Evolutionary conservation across 371 early-diverging fungal species (phyloP).

Genomic region (Lichtheimia corymbifera): DNA sequence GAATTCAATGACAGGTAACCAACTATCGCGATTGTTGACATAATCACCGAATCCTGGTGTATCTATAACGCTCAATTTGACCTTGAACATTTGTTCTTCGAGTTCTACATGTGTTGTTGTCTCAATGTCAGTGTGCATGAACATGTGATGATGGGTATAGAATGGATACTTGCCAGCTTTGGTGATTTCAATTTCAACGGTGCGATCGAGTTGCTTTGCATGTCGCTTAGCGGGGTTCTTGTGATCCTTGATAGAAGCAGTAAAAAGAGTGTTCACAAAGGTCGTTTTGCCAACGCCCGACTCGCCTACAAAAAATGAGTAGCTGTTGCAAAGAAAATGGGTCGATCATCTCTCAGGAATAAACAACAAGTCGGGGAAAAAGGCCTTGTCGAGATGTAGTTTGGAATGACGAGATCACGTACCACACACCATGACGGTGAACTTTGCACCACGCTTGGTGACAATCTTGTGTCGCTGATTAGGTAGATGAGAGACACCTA

Average conservation of each 20-base stretch:
- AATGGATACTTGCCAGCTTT: conserved; percentile 18
- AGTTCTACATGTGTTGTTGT: conserved; percentile 62
- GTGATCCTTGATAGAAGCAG: conserved; percentile 68
- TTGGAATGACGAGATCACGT: conserved; percentile 23
- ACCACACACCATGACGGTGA: conserved; percentile 97
- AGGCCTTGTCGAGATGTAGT: not conserved
- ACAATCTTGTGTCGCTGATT: conserved; percentile 97
- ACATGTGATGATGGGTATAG: too few relatives aligned
- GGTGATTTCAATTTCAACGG: conserved; percentile 79
- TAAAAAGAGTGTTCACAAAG: conserved; percentile 85
- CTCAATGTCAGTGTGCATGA: too few relatives aligned
- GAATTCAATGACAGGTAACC: conserved; percentile 77
- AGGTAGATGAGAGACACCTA: conserved; percentile 97
- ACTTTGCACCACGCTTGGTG: conserved; percentile 87
- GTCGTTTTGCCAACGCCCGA: conserved; percentile 73
- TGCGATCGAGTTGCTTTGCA: conserved; percentile 62
- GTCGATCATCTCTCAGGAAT: too few relatives aligned
- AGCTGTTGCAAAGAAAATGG: too few relatives aligned
- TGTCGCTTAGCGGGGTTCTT: conserved; percentile 57
- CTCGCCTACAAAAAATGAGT: conserved; percentile 16
- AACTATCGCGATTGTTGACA: conserved; percentile 71
- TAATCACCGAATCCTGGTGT: conserved; percentile 94
- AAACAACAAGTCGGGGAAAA: not conserved
- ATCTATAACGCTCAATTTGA: conserved; percentile 90
- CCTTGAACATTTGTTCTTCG: conserved; percentile 95